Conservation (phyloP, 768 basidiomycete species). For the Porpolomopsis calyptriformis region DNA sequence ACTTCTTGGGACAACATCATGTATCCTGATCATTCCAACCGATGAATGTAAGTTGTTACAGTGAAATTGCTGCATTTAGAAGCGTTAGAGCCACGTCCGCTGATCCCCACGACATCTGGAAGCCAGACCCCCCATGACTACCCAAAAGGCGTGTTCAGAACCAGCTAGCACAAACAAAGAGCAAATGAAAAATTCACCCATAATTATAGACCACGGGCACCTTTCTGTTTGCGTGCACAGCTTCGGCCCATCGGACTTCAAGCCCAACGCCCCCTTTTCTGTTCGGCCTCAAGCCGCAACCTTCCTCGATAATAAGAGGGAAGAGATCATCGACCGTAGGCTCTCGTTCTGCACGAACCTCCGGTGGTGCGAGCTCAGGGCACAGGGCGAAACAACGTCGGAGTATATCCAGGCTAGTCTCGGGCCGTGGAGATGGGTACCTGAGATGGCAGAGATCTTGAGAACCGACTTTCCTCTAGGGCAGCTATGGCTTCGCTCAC, state of each 20-base stretch:
- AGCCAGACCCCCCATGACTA: slow-evolving; percentile 13
- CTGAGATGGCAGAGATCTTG: slow-evolving; percentile 21
- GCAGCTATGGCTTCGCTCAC: slow-evolving; percentile 19
- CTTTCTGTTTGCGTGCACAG: slow-evolving; percentile 15
- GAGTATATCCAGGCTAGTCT: slow-evolving; percentile 53
- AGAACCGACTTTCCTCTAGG: neutral
- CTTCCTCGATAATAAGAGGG: slow-evolving; percentile 38
- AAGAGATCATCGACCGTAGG: slow-evolving; percentile 42
- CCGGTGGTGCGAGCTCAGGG: slow-evolving; percentile 48
- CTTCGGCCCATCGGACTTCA: slow-evolving; percentile 36
- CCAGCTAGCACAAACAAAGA: neutral
- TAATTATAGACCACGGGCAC: slow-evolving; percentile 33
- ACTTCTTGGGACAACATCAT: too few species aligned
- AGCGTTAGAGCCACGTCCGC: too few species aligned
- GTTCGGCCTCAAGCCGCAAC: slow-evolving; percentile 54
- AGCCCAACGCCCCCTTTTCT: slow-evolving; percentile 58
- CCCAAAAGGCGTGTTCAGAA: neutral
- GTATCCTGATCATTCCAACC: too few species aligned
- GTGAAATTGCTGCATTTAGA: too few species aligned
- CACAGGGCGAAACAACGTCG: slow-evolving; percentile 38
- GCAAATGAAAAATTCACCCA: slow-evolving; percentile 17
- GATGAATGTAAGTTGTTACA: too few species aligned
- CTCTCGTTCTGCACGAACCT: slow-evolving; percentile 33
- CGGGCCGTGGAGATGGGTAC: slow-evolving; percentile 54
- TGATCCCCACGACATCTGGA: slow-evolving; percentile 12